Evolutionary conservation across 1,139 yeast species (phyloP).

Genomic region (Suhomyces choctaworum): DNA sequence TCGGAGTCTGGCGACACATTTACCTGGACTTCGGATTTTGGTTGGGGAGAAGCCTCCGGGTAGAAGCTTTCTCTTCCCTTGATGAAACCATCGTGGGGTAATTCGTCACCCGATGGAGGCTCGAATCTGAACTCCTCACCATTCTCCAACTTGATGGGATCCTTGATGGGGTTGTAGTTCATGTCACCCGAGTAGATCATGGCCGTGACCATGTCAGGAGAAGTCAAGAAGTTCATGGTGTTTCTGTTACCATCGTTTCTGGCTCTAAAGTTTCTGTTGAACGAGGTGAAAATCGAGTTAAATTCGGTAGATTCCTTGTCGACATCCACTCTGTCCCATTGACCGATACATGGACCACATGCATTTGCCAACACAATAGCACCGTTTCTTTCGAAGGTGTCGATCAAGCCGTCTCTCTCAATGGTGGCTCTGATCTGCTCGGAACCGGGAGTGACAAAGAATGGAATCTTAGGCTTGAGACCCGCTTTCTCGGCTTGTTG

Average conservation of each 20-base stretch:
- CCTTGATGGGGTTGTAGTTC: slow-evolving; percentile 84
- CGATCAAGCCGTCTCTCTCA: slow-evolving; percentile 87
- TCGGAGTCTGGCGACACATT: slow-evolving; percentile 74
- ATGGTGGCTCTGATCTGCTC: slow-evolving; percentile 97
- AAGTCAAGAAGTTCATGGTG: slow-evolving; percentile 93
- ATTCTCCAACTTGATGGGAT: slow-evolving; percentile 60
- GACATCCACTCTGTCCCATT: slow-evolving; percentile 84
- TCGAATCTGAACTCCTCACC: slow-evolving; percentile 74
- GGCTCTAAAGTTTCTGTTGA: slow-evolving; percentile 95
- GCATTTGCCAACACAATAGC: slow-evolving; percentile 94
- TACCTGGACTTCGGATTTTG: slow-evolving; percentile 67
- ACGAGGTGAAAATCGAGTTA: slow-evolving; percentile 91
- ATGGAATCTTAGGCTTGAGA: slow-evolving; percentile 87
- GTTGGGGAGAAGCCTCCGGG: slow-evolving; percentile 78
- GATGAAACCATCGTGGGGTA: slow-evolving; percentile 79
- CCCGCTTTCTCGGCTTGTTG: slow-evolving; percentile 84
- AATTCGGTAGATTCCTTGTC: slow-evolving; percentile 63
- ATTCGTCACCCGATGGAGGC: slow-evolving; percentile 75
- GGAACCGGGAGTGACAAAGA: slow-evolving; percentile 97
- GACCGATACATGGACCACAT: slow-evolving; percentile 99
- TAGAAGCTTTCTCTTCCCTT: slow-evolving; percentile 81
- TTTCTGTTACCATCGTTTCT: slow-evolving; percentile 97
- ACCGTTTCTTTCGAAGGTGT: slow-evolving; percentile 78
- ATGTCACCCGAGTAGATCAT: slow-evolving; percentile 92
- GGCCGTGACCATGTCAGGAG: slow-evolving; percentile 96